phyloP scores from a whole-genome alignment of 441 rosid genomes.

The Theobroma grandiflorum region DNA sequence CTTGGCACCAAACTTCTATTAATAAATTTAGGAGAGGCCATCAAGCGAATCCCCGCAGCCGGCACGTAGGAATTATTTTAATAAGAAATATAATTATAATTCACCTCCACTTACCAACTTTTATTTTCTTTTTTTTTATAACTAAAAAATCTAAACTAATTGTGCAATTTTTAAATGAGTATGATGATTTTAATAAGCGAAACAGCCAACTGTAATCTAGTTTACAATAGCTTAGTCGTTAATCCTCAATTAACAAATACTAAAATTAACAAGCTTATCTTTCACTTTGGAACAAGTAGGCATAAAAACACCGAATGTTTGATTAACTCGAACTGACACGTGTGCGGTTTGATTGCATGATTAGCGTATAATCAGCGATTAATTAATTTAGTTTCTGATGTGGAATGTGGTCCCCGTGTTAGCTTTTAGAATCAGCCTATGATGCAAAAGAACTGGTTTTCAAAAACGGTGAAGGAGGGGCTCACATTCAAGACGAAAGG shows the following conservation, averaged over 20 bases:
- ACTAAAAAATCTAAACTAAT: not conserved
- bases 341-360: not conserved
- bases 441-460: not conserved
- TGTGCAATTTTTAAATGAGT: not conserved
- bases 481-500: not conserved
- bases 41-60: slow-evolving; percentile 17
- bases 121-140: not conserved
- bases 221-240: not conserved
- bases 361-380: slow-evolving; percentile 7
- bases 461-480: not conserved
- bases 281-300: not conserved
- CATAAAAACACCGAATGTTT: not conserved
- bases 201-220: slow-evolving; percentile 19
- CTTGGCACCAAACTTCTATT: slow-evolving; percentile 35
- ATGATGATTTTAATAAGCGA: not conserved
- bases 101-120: not conserved
- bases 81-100: not conserved
- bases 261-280: not conserved
- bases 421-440: not conserved
- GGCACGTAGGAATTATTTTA: slow-evolving; percentile 30
- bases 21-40: slow-evolving; percentile 25
- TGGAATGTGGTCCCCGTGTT: slow-evolving; percentile 31
- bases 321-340: slow-evolving; percentile 19
- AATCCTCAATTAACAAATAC: not conserved
- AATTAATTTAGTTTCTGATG: slow-evolving; percentile 16